Evolutionary conservation across 495 filamentous ascomycete species (phyloP).

Genomic region (Talaromyces thailandensis): DNA sequence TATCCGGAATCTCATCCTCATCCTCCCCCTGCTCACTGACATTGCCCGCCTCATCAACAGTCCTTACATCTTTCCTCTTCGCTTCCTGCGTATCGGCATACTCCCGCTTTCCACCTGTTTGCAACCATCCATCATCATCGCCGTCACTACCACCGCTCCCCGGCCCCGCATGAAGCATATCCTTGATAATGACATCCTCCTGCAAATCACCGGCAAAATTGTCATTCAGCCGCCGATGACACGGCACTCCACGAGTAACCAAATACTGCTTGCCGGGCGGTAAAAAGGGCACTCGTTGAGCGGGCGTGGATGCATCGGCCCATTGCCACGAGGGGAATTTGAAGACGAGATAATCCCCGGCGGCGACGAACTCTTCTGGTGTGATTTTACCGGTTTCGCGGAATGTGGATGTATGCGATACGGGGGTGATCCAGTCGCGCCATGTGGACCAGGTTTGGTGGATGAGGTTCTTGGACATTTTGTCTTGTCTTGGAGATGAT

Average conservation of each 20-base stretch:
- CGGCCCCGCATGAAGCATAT: conserved; percentile 55
- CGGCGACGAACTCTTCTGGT: conserved; percentile 91
- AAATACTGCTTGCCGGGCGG: conserved; percentile 91
- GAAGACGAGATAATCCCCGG: conserved; percentile 96
- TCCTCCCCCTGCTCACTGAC: conserved; percentile 59
- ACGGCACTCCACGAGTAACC: conserved; percentile 88
- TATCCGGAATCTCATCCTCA: conserved; percentile 86
- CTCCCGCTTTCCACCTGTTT: conserved; percentile 59
- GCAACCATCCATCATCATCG: conserved; percentile 85
- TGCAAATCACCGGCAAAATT: conserved; percentile 82
- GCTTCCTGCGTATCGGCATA: conserved; percentile 59
- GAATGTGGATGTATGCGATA: conserved; percentile 87
- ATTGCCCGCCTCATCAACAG: conserved; percentile 76
- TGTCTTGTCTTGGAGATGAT: neutral
- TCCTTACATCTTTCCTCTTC: conserved; percentile 70
- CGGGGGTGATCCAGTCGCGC: conserved; percentile 81
- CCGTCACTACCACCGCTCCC: conserved; percentile 39
- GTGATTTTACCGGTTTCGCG: conserved; percentile 90
- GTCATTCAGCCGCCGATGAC: conserved; percentile 82
- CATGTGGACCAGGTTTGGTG: conserved; percentile 78
- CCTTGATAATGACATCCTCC: conserved; percentile 75
- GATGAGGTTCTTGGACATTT: conserved; percentile 40
- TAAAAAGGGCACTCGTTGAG: conserved; percentile 71
- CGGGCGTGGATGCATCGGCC: conserved; percentile 71
- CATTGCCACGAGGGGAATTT: conserved; percentile 99